Conservation (phyloP, 1,139 yeast genomes). For the Nadsonia commutata region DNA sequence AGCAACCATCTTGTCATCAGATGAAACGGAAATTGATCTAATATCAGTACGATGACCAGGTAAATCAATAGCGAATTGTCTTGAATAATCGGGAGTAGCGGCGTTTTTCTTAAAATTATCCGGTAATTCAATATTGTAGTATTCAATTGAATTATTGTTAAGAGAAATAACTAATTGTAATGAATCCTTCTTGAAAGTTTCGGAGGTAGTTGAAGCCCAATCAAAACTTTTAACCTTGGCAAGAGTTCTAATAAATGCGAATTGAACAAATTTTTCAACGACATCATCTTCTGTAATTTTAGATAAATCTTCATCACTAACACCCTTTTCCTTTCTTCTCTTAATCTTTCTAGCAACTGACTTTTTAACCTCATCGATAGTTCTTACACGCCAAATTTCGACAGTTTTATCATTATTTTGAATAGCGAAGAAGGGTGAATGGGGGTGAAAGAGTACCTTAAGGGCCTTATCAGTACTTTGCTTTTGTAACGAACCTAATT, state of each 20-base stretch:
- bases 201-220: constrained; percentile 20
- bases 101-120: constrained; percentile 26
- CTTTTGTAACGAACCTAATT: constrained; percentile 57
- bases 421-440: constrained; percentile 39
- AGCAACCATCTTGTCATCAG: constrained; percentile 66
- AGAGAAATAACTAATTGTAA: constrained; percentile 51
- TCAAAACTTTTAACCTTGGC: constrained; percentile 22
- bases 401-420: constrained; percentile 70
- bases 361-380: constrained; percentile 64
- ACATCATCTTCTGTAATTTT: constrained; percentile 21
- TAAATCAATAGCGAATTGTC: constrained; percentile 46
- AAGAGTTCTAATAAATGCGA: constrained; percentile 20
- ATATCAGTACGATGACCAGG: constrained; percentile 86
- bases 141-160: constrained; percentile 61
- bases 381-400: constrained; percentile 70
- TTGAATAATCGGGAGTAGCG: constrained; percentile 34
- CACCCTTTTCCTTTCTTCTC: constrained; percentile 59
- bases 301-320: constrained; percentile 42
- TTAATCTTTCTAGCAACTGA: constrained; percentile 69
- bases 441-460: constrained; percentile 38
- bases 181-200: constrained; percentile 16
- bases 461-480: constrained; percentile 66
- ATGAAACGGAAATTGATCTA: constrained; percentile 67
- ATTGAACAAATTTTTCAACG: constrained; percentile 18
- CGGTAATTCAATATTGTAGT: constrained; percentile 37